Conservation (phyloP, 306 rosid genomes). For the Abrus precatorius region DNA sequence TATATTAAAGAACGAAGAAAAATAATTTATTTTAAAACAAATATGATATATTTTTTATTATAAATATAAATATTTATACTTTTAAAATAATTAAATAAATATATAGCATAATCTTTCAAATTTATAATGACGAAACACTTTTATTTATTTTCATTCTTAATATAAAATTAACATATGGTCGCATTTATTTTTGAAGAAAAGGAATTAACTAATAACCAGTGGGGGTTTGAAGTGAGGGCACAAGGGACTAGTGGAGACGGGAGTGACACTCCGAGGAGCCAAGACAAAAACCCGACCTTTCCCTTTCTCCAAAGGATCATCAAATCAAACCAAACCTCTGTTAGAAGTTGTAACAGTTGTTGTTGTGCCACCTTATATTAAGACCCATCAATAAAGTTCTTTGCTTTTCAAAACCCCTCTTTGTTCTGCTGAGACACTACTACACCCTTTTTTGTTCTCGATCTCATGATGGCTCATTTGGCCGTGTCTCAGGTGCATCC, state of each 20-base stretch:
- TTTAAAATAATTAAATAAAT: too few species aligned
- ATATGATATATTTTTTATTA: too few species aligned
- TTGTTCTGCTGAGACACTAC: neutral
- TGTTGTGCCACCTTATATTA: constrained; percentile 28
- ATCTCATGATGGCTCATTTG: constrained; percentile 54
- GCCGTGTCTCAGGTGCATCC: constrained; percentile 54
- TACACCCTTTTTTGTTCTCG: neutral
- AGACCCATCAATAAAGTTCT: neutral
- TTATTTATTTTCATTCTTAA: too few species aligned
- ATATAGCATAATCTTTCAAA: too few species aligned
- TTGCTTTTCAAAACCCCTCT: neutral
- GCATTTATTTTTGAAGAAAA: too few species aligned
- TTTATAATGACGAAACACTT: too few species aligned
- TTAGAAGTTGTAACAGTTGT: neutral
- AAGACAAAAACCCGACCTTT: constrained; percentile 46
- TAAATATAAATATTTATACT: too few species aligned
- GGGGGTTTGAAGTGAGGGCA: neutral
- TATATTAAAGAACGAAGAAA: too few species aligned
- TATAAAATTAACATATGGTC: too few species aligned
- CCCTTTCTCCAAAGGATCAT: constrained; percentile 52
- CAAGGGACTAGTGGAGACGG: too few species aligned
- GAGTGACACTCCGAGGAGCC: constrained; percentile 35
- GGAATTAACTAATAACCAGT: neutral
- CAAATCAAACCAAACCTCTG: neutral
- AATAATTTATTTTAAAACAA: too few species aligned